These are phyloP conservation scores for Marasmius tenuissimus DNA, from an alignment of 1,284 basidiomycete genomes.

Conservation along the genomic window DNA sequence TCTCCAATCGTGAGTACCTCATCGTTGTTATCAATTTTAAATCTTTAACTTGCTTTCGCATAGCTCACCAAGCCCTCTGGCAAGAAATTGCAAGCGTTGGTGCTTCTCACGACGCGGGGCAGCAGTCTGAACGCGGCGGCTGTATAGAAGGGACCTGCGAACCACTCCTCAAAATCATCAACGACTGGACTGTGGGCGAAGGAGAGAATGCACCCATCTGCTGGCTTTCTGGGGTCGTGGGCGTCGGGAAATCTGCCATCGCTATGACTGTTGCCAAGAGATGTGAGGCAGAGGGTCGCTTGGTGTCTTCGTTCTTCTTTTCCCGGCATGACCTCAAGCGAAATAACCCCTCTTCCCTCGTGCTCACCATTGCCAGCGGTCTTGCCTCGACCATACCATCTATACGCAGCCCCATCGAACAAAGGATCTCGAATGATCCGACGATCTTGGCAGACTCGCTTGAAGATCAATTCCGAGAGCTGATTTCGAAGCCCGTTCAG, in stretches of 20 bases:
- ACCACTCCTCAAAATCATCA: slow-evolving; percentile 10
- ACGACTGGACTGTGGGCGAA: slow-evolving; percentile 7
- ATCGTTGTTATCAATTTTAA: too few relatives aligned
- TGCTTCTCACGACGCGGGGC: not conserved
- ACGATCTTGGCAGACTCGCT: not conserved
- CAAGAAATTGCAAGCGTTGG: not conserved
- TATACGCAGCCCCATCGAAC: not conserved
- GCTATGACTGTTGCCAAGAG: not conserved
- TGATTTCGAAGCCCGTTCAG: not conserved
- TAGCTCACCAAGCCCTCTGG: not conserved
- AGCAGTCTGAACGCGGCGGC: not conserved
- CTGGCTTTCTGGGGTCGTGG: slow-evolving; percentile 17
- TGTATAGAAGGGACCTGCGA: slow-evolving; percentile 15
- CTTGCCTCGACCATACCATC: not conserved
- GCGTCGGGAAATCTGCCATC: slow-evolving; percentile 16
- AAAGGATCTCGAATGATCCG: not conserved
- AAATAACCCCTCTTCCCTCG: not conserved
- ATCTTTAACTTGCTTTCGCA: not conserved
- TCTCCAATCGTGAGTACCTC: too few relatives aligned
- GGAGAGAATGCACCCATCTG: slow-evolving; percentile 4
- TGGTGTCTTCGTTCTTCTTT: not conserved
- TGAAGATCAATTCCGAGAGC: not conserved
- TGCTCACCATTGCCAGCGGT: not conserved
- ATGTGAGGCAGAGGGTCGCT: not conserved
- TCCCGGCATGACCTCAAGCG: not conserved